Evolutionary conservation across 495 filamentous ascomycete genomes (phyloP), one percentile per base, ranked within the genome.

Genomic region (Cetradonia linearis): DNA sequence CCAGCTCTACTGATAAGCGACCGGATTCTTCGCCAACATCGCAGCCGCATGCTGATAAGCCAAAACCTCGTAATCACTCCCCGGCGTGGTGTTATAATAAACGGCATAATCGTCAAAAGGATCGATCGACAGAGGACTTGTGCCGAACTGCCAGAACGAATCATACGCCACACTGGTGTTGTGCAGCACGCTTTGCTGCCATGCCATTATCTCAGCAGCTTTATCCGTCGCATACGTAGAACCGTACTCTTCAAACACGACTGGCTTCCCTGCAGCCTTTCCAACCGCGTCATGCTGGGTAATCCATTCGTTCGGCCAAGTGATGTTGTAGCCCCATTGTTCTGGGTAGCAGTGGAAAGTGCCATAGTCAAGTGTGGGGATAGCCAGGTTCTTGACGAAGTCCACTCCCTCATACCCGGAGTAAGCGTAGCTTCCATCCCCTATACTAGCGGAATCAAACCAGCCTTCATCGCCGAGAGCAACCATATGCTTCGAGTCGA

Each of bases 401-500:
- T 87, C 81, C n/a, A 78, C 70, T 13, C 85, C 84, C 68, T 88
- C 82, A 57, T 65, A 70, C 46, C 73, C 77, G 20, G 70, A 71
- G 71, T 85, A 87, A 0, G 81, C 81, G 67, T 82, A 85, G 65
- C 78, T 78, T 3, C 76, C 74, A 46, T 81, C 77, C 14, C 70
- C 70, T 14, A 49, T 65, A 11, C 68, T 63, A 37, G 72, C 64
- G n/a, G 75, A 73, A 64, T 34, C n/a, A 34, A 81, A 75, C 63
- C 66, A 74, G 11, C 72, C 72, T 65, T 74, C 75, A 60, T 86
- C 84, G 27, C 86, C 85, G 52, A 83, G 73, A 0, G 81, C 81
- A n/a, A 88, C 82, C 74, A 88, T 79, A 67, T 88, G 86, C 40
- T 76, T 70, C 1, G 76, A 63, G 64, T 88, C 86, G 11, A 88